Conservation (phyloP, 805 yeast species). For the Candida orba region DNA sequence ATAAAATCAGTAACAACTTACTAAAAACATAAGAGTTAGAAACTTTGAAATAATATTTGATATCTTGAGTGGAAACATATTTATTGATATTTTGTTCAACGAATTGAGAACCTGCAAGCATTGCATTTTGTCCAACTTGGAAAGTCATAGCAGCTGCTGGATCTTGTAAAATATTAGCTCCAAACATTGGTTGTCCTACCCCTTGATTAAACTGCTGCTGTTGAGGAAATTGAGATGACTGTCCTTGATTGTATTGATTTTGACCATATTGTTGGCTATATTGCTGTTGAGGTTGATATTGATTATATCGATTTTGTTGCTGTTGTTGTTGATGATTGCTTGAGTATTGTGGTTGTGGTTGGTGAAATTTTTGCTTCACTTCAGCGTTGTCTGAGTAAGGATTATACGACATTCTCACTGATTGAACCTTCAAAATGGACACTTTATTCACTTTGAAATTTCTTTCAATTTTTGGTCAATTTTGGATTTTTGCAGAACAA, state of each 20-base stretch:
- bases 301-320: constrained; percentile 15
- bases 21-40: constrained; percentile 78
- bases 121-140: constrained; percentile 81
- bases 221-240: constrained; percentile 20
- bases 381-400: constrained; percentile 33
- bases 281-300: not conserved
- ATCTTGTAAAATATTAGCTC: constrained; percentile 48
- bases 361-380: constrained; percentile 15
- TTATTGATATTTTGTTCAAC: constrained; percentile 54
- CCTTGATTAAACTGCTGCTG: constrained; percentile 21
- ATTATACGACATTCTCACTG: constrained; percentile 33
- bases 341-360: constrained; percentile 14
- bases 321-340: constrained; percentile 4
- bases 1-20: constrained; percentile 65
- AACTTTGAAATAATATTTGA: constrained; percentile 87
- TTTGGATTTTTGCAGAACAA: not conserved
- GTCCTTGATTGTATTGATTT: constrained; percentile 20
- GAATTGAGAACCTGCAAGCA: constrained; percentile 74
- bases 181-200: constrained; percentile 11
- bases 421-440: not conserved
- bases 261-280: constrained; percentile 8
- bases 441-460: not conserved
- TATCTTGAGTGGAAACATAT: constrained; percentile 42
- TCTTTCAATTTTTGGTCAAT: not conserved
- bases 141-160: constrained; percentile 81